Percentiles rank a stretch among this genome's conserved stretches.
Evolutionary conservation across 2,329 filamentous ascomycete genomes (phyloP).

Genomic region (Capronia epimyces): DNA sequence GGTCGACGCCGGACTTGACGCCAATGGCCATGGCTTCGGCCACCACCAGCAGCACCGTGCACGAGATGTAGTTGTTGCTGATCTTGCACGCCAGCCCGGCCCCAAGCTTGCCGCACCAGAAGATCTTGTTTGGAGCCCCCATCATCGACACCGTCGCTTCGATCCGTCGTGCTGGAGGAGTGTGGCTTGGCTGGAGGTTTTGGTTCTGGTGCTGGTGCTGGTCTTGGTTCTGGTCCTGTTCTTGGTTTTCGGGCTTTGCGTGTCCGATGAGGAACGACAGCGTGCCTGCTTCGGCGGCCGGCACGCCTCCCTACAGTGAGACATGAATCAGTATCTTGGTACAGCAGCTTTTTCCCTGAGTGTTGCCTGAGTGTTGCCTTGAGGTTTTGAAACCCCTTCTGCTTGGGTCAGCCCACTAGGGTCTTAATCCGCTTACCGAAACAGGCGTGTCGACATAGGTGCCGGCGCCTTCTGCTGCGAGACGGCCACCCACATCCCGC

Average conservation of each 20-base stretch:
- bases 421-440: too few relatives aligned
- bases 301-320: not conserved
- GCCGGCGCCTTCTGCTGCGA: not conserved
- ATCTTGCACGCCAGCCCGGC: slow-evolving; percentile 9
- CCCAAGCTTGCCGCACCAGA: slow-evolving; percentile 7
- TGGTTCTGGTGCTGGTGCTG: too few relatives aligned
- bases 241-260: too few relatives aligned
- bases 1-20: slow-evolving; percentile 7
- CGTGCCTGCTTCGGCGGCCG: slow-evolving; percentile 4
- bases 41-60: slow-evolving; percentile 4
- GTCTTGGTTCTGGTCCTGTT: too few relatives aligned
- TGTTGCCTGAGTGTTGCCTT: too few relatives aligned
- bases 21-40: slow-evolving; percentile 13
- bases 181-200: not conserved
- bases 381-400: too few relatives aligned
- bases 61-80: slow-evolving; percentile 14
- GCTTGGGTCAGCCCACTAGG: too few relatives aligned
- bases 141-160: slow-evolving; percentile 1
- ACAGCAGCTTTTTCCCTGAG: too few relatives aligned
- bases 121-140: not conserved
- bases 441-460: slow-evolving; percentile 10
- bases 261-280: slow-evolving; percentile 7
- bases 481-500: not conserved
- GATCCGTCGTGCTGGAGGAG: slow-evolving; percentile 1
- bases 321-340: too few relatives aligned